A percentile compares a stretch with the other conserved stretches of the same genome.
phyloP scores from a whole-genome alignment of 495 filamentous ascomycete genomes.

The Xylaria sp. region DNA sequence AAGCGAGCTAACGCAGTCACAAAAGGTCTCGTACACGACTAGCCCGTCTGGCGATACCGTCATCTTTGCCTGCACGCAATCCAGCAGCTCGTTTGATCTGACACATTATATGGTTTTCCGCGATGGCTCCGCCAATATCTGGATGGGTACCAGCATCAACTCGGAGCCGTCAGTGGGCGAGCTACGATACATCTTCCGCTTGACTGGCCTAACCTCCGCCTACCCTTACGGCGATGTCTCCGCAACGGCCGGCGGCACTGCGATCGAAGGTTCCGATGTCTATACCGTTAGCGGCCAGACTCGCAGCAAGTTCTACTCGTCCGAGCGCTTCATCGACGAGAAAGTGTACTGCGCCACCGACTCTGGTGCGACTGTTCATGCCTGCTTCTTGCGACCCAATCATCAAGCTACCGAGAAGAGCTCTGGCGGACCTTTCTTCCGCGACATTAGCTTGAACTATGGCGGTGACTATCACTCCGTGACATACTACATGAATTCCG shows the following conservation, averaged over 20 bases:
- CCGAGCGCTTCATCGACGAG: constrained; percentile 65
- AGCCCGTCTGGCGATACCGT: constrained; percentile 48
- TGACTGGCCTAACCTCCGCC: constrained; percentile 58
- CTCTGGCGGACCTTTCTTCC: constrained; percentile 54
- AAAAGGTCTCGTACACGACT: constrained; percentile 25
- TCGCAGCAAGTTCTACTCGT: constrained; percentile 65
- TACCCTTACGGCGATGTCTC: constrained; percentile 45
- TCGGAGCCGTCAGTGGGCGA: constrained; percentile 61
- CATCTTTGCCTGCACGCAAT: constrained; percentile 55
- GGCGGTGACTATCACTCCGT: constrained; percentile 57
- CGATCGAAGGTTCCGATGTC: constrained; percentile 63
- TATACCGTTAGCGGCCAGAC: constrained; percentile 59
- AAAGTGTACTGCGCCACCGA: constrained; percentile 57
- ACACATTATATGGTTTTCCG: constrained; percentile 63
- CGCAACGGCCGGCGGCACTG: constrained; percentile 49
- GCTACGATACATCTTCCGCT: constrained; percentile 62
- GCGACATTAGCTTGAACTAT: constrained; percentile 55
- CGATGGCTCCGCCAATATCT: constrained; percentile 57
- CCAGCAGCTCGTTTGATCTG: constrained; percentile 49
- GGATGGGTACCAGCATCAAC: constrained; percentile 64
- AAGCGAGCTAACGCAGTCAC: constrained; percentile 5
- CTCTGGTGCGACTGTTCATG: constrained; percentile 42
- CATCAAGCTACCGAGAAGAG: constrained; percentile 49
- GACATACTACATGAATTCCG: constrained; percentile 63
- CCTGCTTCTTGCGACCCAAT: constrained; percentile 55